These are phyloP conservation scores for Irpex sp. DNA, from an alignment of 1,284 basidiomycete species.

Conservation along the genomic window DNA sequence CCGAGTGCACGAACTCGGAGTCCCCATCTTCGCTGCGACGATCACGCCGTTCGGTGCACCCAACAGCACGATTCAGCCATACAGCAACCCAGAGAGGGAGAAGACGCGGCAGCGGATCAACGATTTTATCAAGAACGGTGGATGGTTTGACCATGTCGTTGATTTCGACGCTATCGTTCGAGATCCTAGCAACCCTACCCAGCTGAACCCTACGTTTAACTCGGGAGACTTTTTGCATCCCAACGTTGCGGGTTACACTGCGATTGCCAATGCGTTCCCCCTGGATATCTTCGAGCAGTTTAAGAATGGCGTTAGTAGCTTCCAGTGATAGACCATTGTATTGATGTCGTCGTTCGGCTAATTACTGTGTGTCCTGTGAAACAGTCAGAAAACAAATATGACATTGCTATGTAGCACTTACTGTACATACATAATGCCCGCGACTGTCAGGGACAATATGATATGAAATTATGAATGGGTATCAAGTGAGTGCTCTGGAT, in stretches of 20 bases:
- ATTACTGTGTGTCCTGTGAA: too few species aligned
- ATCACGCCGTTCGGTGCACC: constrained; percentile 46
- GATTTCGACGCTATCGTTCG: constrained; percentile 43
- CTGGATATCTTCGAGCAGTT: constrained; percentile 33
- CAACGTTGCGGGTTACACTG: constrained; percentile 41
- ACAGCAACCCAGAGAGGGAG: constrained; percentile 37
- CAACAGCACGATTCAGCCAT: constrained; percentile 32
- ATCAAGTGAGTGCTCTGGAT: too few species aligned
- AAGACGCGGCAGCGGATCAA: constrained; percentile 40
- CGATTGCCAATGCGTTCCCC: constrained; percentile 39
- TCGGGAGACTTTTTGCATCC: constrained; percentile 46
- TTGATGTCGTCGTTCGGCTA: background rate
- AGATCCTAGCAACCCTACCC: constrained; percentile 34
- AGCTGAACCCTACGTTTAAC: constrained; percentile 35
- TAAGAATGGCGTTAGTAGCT: constrained; percentile 19
- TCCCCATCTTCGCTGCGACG: constrained; percentile 45
- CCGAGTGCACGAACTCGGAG: constrained; percentile 36
- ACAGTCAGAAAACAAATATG: too few species aligned
- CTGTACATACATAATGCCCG: too few species aligned
- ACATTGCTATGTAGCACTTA: too few species aligned
- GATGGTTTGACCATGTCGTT: constrained; percentile 42
- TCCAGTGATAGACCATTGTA: background rate
- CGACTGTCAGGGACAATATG: too few species aligned
- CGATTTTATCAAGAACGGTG: constrained; percentile 37
- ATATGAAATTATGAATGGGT: too few species aligned